These are phyloP conservation scores for Scortechinia acanthostroma DNA, from an alignment of 2,329 filamentous ascomycete species.

Conservation along the genomic window DNA sequence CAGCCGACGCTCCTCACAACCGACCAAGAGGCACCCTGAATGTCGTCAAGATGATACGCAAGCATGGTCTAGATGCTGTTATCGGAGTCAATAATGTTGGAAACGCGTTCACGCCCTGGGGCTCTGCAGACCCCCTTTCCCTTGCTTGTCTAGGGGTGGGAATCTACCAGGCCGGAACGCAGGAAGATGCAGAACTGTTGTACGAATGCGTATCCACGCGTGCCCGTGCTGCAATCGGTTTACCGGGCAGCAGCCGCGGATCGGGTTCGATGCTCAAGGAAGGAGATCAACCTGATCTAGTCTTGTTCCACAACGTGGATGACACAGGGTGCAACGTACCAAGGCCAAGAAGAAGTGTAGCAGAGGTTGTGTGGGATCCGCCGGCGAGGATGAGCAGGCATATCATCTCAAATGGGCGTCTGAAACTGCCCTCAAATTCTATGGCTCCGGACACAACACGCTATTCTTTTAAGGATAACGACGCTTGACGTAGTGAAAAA, in stretches of 20 bases:
- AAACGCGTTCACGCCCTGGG: conserved; percentile 69
- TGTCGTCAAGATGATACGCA: conserved; percentile 49
- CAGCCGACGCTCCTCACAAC: conserved; percentile 9
- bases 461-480: too few species aligned
- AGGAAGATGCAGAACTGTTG: conserved; percentile 45
- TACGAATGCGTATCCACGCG: conserved; percentile 29
- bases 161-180: conserved; percentile 61
- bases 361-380: conserved; percentile 25
- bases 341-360: conserved; percentile 11
- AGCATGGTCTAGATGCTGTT: conserved; percentile 47
- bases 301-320: conserved; percentile 11
- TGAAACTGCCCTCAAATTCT: too few species aligned
- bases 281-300: conserved; percentile 3
- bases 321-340: conserved; percentile 15
- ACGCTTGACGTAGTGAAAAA: too few species aligned
- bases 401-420: too few species aligned
- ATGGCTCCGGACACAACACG: too few species aligned
- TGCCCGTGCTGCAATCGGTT: conserved; percentile 22
- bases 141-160: conserved; percentile 58
- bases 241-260: conserved; percentile 6
- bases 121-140: conserved; percentile 56
- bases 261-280: conserved; percentile 2
- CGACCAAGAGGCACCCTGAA: conserved; percentile 52
- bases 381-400: too few species aligned
- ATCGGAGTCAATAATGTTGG: conserved; percentile 68